phyloP scores from a whole-genome alignment of 768 basidiomycete species.

The Tephrocybe rancida region DNA sequence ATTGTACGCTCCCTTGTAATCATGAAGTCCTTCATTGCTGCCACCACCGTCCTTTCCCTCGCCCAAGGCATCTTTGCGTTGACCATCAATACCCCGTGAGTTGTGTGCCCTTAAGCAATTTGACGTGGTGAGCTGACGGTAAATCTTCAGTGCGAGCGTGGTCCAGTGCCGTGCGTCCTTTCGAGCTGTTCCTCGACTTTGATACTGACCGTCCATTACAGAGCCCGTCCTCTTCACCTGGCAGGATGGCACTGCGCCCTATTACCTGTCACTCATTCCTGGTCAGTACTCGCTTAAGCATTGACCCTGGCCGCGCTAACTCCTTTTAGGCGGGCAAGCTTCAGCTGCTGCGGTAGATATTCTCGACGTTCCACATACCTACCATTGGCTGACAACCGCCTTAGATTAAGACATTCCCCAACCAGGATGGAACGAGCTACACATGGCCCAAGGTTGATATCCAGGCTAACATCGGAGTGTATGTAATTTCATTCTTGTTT shows the following conservation, averaged over 20 bases:
- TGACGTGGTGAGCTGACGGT: not conserved
- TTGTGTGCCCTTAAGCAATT: not conserved
- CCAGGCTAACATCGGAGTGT: conserved; percentile 47
- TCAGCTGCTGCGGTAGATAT: conserved; percentile 50
- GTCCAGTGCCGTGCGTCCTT: conserved; percentile 52
- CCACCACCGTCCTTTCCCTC: conserved; percentile 38
- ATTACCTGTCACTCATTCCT: conserved; percentile 61
- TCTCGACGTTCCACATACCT: not conserved
- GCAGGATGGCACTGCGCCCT: conserved; percentile 54
- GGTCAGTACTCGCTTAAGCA: conserved; percentile 38
- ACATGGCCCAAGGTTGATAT: conserved; percentile 67
- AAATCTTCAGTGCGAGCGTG: conserved; percentile 32
- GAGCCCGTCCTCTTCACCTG: conserved; percentile 64
- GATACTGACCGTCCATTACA: conserved; percentile 24
- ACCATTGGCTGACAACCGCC: not conserved
- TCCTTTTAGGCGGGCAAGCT: conserved; percentile 51
- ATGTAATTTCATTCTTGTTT: conserved; percentile 18
- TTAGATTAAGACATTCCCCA: conserved; percentile 58
- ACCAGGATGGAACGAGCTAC: conserved; percentile 38
- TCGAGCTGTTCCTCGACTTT: not conserved
- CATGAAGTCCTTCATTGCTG: conserved; percentile 41
- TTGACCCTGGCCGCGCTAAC: not conserved
- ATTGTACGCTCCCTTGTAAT: conserved; percentile 16
- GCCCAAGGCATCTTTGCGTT: conserved; percentile 40
- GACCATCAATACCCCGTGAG: conserved; percentile 70